Evolutionary conservation across 352 stramenopile genomes (phyloP), one percentile per base, ranked within the genome.

Genomic region (Pythium guiyangense): DNA sequence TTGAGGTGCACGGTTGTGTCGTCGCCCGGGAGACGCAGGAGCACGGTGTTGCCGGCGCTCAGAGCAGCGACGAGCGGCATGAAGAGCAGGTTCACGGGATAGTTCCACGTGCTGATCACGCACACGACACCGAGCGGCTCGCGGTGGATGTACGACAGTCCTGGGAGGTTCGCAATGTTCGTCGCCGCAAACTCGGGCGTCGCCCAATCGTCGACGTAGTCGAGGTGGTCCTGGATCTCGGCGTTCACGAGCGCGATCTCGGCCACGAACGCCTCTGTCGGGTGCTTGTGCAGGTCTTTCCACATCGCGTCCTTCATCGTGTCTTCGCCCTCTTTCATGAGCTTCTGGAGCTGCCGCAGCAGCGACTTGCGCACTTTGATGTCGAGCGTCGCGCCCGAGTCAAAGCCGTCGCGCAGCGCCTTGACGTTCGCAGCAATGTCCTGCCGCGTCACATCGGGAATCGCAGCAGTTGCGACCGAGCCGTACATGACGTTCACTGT

Each of bases 21-120:
- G 49, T 98, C 92, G 25, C 79, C 94, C 0, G 96, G 94, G 2
- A 92, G 59, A 39, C 98, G 97, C 46, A 99, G 53, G 15, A 99
- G 57, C 18, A 66, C 82, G 20, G 84, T 91, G 79, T 99, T 99
- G 15, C 96, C 97, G 0, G 90, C 96, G 6, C 76, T 77, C 18
- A 98, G 54, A 9, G 83, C 86, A 9, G 77, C 80, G 6, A 92
- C 66, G 10, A 97, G 62, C 18, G 89, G 88, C 61, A 80, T 72
- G 6, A 98, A 57, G 17, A 73, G 58, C 42, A 98, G 65, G 18
- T 79, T 67, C 15, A 97, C 55, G 0, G 94, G 94, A 63, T 96
- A 98, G 66, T 98, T 98, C 85, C 89, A 98, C 65, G 86, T 92
- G 44, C 82, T 75, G 37, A 70, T 67, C n/a, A n/a, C n/a, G n/a